These are phyloP conservation scores for Thelonectria discophora DNA, from an alignment of 2,329 filamentous ascomycete species.

Conservation along the genomic window DNA sequence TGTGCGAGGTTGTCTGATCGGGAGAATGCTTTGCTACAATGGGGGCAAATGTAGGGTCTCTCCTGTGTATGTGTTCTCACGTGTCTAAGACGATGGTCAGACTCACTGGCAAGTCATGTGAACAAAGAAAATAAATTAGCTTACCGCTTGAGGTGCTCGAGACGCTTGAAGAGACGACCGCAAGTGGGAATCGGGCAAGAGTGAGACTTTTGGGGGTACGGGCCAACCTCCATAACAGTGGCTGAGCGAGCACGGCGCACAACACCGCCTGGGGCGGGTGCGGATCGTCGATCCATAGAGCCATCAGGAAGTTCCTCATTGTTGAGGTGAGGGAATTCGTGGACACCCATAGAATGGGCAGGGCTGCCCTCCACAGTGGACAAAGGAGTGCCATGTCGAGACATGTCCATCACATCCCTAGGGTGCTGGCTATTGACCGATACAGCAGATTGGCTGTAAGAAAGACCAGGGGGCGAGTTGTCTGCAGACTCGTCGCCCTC, in stretches of 20 bases:
- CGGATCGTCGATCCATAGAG: constrained; percentile 64
- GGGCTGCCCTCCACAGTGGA: constrained; percentile 86
- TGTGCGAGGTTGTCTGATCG: constrained; percentile 98
- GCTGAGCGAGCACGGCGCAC: constrained; percentile 92
- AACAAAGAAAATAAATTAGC: constrained; percentile 54
- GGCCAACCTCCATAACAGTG: constrained; percentile 94
- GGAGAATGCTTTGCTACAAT: constrained; percentile 99
- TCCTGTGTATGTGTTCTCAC: constrained; percentile 99
- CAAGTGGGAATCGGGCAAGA: constrained; percentile 99
- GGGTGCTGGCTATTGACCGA: constrained; percentile 72
- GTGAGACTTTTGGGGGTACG: constrained; percentile 97
- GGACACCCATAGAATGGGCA: constrained; percentile 74
- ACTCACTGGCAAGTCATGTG: constrained; percentile 7
- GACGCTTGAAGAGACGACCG: constrained; percentile 95
- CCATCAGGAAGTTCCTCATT: constrained; percentile 69
- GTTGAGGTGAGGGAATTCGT: constrained; percentile 71
- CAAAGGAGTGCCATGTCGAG: constrained; percentile 89
- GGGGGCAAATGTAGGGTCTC: constrained; percentile 95
- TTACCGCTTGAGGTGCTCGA: constrained; percentile 99
- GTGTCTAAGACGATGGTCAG: constrained; percentile 70
- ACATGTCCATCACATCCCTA: constrained; percentile 83
- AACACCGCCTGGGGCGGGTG: constrained; percentile 77
- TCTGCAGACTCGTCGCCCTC: constrained; percentile 82
- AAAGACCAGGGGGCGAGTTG: constrained; percentile 80
- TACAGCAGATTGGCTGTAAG: constrained; percentile 75